A percentile compares a stretch with the other conserved stretches of the same genome.
These are phyloP conservation scores for Usnea hakonensis DNA, from an alignment of 495 filamentous ascomycete species.

Conservation along the genomic window DNA sequence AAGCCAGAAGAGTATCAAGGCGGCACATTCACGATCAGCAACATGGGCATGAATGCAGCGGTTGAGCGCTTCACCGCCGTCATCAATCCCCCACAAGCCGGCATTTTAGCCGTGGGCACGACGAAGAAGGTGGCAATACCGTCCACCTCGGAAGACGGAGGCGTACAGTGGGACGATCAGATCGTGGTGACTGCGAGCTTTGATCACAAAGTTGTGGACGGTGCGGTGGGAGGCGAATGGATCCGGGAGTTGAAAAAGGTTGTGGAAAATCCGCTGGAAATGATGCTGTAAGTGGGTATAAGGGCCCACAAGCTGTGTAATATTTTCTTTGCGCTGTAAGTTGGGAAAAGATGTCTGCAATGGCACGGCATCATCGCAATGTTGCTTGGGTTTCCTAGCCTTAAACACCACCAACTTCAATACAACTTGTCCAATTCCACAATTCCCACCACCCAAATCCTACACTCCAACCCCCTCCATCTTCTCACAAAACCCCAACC, in stretches of 20 bases:
- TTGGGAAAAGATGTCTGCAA: neutral
- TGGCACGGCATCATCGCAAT: neutral
- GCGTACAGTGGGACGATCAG: conserved; percentile 94
- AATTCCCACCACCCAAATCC: no score
- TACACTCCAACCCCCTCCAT: neutral
- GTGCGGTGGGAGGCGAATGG: conserved; percentile 95
- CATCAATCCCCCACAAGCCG: conserved; percentile 97
- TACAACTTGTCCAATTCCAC: no score
- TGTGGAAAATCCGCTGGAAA: conserved; percentile 90
- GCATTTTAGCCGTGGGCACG: conserved; percentile 91
- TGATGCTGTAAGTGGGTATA: conserved; percentile 61
- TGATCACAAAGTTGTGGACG: conserved; percentile 92
- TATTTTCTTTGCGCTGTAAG: neutral
- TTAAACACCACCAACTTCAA: no score
- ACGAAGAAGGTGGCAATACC: conserved; percentile 90
- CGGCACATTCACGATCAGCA: conserved; percentile 97
- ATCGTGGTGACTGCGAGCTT: conserved; percentile 91
- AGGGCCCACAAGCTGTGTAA: neutral
- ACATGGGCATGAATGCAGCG: conserved; percentile 99
- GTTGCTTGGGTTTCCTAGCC: neutral
- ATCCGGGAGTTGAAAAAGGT: conserved; percentile 95
- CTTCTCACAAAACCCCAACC: no score
- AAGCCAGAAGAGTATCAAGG: conserved; percentile 99
- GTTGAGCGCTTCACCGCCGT: conserved; percentile 98
- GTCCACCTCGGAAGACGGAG: conserved; percentile 67